phyloP scores from a whole-genome alignment of 495 filamentous ascomycete species.

The Letharia lupina region DNA sequence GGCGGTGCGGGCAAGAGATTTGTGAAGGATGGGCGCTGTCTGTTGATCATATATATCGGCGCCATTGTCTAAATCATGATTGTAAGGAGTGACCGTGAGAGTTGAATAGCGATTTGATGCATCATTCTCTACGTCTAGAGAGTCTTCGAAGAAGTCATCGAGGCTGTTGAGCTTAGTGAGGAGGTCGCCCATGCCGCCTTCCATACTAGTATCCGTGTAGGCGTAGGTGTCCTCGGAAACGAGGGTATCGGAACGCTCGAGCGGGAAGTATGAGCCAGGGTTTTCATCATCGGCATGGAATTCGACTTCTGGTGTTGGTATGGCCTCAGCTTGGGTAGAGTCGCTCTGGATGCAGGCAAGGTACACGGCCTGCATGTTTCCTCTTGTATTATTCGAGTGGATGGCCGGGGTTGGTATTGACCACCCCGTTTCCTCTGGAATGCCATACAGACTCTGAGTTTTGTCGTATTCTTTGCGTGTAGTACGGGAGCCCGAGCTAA shows the following conservation, averaged over 20 bases:
- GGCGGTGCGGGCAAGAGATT: constrained; percentile 62
- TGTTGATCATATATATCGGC: constrained; percentile 91
- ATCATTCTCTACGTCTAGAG: constrained; percentile 37
- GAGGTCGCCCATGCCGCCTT: constrained; percentile 72
- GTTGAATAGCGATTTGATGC: constrained; percentile 51
- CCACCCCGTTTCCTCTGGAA: constrained; percentile 93
- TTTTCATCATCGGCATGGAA: constrained; percentile 86
- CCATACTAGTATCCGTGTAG: constrained; percentile 46
- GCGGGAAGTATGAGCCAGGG: constrained; percentile 66
- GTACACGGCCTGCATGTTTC: constrained; percentile 94
- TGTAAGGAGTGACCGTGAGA: constrained; percentile 52
- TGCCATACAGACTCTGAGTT: constrained; percentile 89
- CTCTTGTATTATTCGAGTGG: constrained; percentile 72
- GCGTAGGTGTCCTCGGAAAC: constrained; percentile 76
- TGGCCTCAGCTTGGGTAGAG: constrained; percentile 46
- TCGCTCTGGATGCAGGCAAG: constrained; percentile 73
- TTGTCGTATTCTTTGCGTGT: constrained; percentile 90
- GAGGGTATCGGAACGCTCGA: constrained; percentile 77
- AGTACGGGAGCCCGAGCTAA: constrained; percentile 65
- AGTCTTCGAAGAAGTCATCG: constrained; percentile 88
- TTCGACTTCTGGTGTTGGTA: constrained; percentile 74
- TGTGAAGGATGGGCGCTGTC: constrained; percentile 81
- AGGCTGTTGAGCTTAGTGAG: constrained; percentile 85
- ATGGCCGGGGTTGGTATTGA: constrained; percentile 88
- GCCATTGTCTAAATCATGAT: constrained; percentile 58